These are phyloP conservation scores for Sphagnum contortum DNA, from an alignment of 225 moss, liverwort and hornwort species.

Conservation along the genomic window DNA sequence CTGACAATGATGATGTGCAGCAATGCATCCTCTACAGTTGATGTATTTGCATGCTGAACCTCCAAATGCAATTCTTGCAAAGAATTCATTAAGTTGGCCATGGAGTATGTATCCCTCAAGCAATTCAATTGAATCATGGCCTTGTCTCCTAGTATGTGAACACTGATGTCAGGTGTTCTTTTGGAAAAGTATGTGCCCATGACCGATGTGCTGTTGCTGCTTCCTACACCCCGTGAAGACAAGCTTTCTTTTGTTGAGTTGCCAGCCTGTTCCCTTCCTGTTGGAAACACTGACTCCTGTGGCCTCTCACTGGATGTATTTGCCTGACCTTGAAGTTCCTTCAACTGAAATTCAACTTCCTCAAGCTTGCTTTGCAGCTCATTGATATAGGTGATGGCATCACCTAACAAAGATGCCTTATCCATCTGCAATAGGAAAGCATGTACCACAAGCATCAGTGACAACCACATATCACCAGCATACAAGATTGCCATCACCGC, in stretches of 20 bases:
- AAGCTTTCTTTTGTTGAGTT: conserved; percentile 19
- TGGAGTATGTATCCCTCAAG: conserved; percentile 36
- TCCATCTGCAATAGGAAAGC: conserved; percentile 43
- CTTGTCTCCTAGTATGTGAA: conserved; percentile 50
- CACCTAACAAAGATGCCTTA: conserved; percentile 82
- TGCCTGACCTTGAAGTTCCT: conserved; percentile 32
- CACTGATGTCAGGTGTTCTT: conserved; percentile 32
- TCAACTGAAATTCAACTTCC: conserved; percentile 47
- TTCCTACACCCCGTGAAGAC: conserved; percentile 31
- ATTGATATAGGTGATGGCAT: conserved; percentile 86
- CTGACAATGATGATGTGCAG: conserved; percentile 48
- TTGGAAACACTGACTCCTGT: conserved; percentile 25
- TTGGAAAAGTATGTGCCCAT: conserved; percentile 16
- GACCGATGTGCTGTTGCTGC: conserved; percentile 25
- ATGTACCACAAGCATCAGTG: too few relatives aligned
- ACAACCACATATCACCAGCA: too few relatives aligned
- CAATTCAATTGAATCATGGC: conserved; percentile 60
- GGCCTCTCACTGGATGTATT: conserved; percentile 30
- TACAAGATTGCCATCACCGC: too few relatives aligned
- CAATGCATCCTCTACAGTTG: conserved; percentile 28
- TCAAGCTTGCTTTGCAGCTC: conserved; percentile 70
- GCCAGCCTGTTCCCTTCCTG: conserved; percentile 15
- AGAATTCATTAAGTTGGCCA: conserved; percentile 44
- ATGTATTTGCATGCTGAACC: conserved; percentile 50
- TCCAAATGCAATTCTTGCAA: conserved; percentile 50